These are phyloP conservation scores for Metschnikowia kunwiensis DNA, from an alignment of 805 yeast species.

Conservation along the genomic window DNA sequence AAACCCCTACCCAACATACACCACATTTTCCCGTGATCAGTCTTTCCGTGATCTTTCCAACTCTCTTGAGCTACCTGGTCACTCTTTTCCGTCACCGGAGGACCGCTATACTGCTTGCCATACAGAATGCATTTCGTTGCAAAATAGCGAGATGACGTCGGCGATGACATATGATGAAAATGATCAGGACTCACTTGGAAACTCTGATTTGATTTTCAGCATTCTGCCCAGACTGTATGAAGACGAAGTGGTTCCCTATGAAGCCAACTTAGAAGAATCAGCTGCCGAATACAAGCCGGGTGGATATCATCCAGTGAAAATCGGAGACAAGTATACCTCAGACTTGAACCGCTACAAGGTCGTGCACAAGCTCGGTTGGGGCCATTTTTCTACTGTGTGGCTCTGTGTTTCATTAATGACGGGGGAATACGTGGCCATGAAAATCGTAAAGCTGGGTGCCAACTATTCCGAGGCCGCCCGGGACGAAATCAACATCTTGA, in stretches of 20 bases:
- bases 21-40: conserved; percentile 1
- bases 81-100: background rate
- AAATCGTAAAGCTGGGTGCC: conserved; percentile 86
- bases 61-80: conserved; percentile 3
- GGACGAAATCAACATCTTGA: conserved; percentile 79
- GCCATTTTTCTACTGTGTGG: conserved; percentile 73
- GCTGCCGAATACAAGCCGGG: conserved; percentile 82
- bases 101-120: conserved; percentile 28
- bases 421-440: conserved; percentile 89
- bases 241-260: conserved; percentile 15
- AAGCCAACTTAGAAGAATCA: conserved; percentile 68
- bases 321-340: conserved; percentile 81
- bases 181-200: conserved; percentile 13
- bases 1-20: background rate
- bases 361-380: conserved; percentile 96
- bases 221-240: conserved; percentile 2
- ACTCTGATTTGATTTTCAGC: conserved; percentile 2
- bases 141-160: conserved; percentile 38
- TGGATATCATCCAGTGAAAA: conserved; percentile 91
- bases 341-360: conserved; percentile 59
- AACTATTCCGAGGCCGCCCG: conserved; percentile 92
- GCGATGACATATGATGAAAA: conserved; percentile 16
- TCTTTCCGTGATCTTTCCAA: conserved; percentile 3
- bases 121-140: conserved; percentile 37
- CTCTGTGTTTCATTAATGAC: conserved; percentile 63